Base-by-base conservation (phyloP, 371 early-diverging fungal species). In the Lichtheimia hyalospora region DNA sequence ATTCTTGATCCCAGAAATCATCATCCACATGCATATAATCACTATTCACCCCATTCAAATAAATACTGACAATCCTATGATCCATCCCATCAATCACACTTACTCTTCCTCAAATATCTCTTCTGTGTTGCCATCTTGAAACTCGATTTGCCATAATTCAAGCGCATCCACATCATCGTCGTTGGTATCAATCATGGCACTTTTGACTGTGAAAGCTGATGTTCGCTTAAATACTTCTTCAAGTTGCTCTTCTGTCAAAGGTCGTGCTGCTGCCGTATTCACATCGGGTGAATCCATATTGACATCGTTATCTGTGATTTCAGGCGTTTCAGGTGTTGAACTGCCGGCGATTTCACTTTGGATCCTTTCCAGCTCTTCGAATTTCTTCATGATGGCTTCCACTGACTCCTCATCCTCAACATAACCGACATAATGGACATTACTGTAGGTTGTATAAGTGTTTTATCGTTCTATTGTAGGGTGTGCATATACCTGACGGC, bases 341-440 rank as follows among this genome's bases (percentile, higher is more conserved):
- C 75, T 68, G 1, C 46, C 16, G 5, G 88, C 83, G 63, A 90
- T 79, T 72, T 95, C 93, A 59, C 81, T 77, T 67, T 94, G 89
- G 62, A 95, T 90, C 13, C 88, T 80, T 55, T 95, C 96, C 24
- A 96, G 84, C 70, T 95, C 96, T 64, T 94, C 92, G 67, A 96
- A 96, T 73, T 96, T 96, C 63, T 92, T 92, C 96, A 96, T 96
- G 58, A 96, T 96, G 5, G 92, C 91, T 58, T 92, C 95, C 6
- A 96, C 89, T 1, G 95, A 94, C 81, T 96, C 96, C 59, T 86
- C 90, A 69, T 96, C 96, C 66, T 95, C 96, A 2, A 95, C 94
- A 62, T 96, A 96, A 24, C 96, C 96, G 27, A 96, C 96, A 83
- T 94, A 96, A 61, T 91, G 89, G 15, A 89, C 86, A 71, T 89